A percentile compares a stretch with the other conserved stretches of the same genome.
phyloP scores from a whole-genome alignment of 495 filamentous ascomycete genomes.

The Neurospora sp. region DNA sequence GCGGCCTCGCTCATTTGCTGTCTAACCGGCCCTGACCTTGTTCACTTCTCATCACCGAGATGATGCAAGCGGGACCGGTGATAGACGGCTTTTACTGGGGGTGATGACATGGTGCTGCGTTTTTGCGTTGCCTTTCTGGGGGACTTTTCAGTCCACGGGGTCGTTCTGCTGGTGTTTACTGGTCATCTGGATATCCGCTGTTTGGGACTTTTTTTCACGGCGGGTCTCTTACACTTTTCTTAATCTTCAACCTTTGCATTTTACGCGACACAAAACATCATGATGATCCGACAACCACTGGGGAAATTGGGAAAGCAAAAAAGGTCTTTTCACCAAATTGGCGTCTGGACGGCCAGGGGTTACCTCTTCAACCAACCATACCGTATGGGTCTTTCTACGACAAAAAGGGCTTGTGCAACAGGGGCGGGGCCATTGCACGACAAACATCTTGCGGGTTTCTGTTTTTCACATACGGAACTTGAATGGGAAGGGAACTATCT shows the following conservation, averaged over 20 bases:
- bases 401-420: background rate
- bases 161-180: slow-evolving; percentile 21
- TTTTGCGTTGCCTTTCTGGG: slow-evolving; percentile 23
- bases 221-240: slow-evolving; percentile 7
- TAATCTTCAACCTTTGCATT: slow-evolving; percentile 6
- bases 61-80: slow-evolving; percentile 11
- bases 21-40: slow-evolving; percentile 14
- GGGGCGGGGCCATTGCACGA: background rate
- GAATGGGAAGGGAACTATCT: background rate
- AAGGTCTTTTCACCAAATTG: slow-evolving; percentile 7
- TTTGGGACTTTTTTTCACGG: slow-evolving; percentile 14
- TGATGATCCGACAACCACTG: slow-evolving; percentile 14
- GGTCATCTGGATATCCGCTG: slow-evolving; percentile 27
- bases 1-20: slow-evolving; percentile 14
- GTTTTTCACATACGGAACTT: background rate
- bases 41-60: slow-evolving; percentile 11
- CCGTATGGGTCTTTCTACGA: background rate
- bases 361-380: slow-evolving; percentile 6
- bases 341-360: slow-evolving; percentile 21
- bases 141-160: slow-evolving; percentile 16
- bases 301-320: slow-evolving; percentile 23
- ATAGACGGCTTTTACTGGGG: slow-evolving; percentile 11
- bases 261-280: slow-evolving; percentile 11
- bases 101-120: slow-evolving; percentile 18
- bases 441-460: background rate